Evolutionary conservation across 2,329 filamentous ascomycete species (phyloP), one percentile per base, ranked within the genome.

Genomic region (Leptosphaerulina australis): DNA sequence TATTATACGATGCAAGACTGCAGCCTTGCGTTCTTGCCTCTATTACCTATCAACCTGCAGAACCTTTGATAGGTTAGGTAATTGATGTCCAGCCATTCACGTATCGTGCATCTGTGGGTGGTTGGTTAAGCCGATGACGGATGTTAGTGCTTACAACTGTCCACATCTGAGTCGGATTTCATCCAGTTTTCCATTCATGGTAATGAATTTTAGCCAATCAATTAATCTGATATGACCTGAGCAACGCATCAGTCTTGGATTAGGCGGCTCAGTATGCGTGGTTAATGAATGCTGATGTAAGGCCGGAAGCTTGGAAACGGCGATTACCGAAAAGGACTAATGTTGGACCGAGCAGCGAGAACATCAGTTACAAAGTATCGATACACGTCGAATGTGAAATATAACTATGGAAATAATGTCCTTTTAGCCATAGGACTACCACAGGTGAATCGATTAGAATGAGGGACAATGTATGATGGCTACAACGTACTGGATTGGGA

Each of bases 201-300:
- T 3, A 17, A 15, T 15, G 14, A 15, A 9, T 18, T 17, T 33
- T 30, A n/a, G 28, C 28, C 28, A 5, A 30, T 30, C n/a, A n/a
- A n/a, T n/a, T n/a, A n/a, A n/a, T n/a, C n/a, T n/a, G n/a, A n/a
- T n/a, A n/a, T n/a, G n/a, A n/a, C n/a, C n/a, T n/a, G n/a, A n/a
- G n/a, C n/a, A n/a, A n/a, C n/a, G n/a, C n/a, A n/a, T n/a, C n/a
- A n/a, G n/a, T n/a, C n/a, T 40, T 30, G 14, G 34, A 10, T 10
- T 22, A n/a, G 11, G 11, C 15, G n/a, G 15, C 6, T 25, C 30
- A 33, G 15, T 20, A 11, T 12, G 25, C 36, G 26, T 12, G 20
- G n/a, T 29, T 25, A 14, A 8, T 15, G 26, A 20, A 26, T 18
- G 41, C 41, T 51, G 48, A 41, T 36, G 36, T 51, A 40, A 46